Percentiles rank a stretch among this genome's conserved stretches.
Evolutionary conservation across 257 asterid genomes (phyloP).

Genomic region (Mentha longifolia): DNA sequence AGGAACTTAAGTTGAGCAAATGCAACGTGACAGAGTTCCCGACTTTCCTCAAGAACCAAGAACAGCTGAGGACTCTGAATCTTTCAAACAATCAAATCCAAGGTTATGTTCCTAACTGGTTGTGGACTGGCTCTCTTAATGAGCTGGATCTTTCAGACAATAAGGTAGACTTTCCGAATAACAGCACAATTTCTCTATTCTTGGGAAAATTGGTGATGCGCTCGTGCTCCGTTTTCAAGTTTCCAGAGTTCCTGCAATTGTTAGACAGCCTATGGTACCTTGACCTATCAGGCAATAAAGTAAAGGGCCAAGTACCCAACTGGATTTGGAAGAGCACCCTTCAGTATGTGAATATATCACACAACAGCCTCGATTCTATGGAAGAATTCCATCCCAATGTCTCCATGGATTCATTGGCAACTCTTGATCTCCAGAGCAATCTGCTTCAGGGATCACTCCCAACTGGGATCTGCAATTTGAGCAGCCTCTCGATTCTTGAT

Average conservation of each 20-base stretch:
- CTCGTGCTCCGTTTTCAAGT: constrained; percentile 29
- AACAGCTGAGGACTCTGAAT: constrained; percentile 31
- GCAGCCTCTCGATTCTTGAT: constrained; percentile 35
- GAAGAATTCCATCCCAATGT: constrained; percentile 33
- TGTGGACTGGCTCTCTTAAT: constrained; percentile 36
- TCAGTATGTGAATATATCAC: constrained; percentile 36
- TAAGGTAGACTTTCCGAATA: constrained; percentile 22
- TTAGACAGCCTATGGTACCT: constrained; percentile 35
- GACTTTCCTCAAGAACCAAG: constrained; percentile 34
- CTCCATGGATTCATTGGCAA: constrained; percentile 26
- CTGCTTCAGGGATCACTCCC: constrained; percentile 38
- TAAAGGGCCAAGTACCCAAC: constrained; percentile 36
- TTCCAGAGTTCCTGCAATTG: constrained; percentile 34
- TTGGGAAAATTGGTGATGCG: constrained; percentile 32
- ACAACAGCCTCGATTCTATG: constrained; percentile 27
- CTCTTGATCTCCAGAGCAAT: constrained; percentile 39
- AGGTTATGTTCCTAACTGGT: constrained; percentile 36
- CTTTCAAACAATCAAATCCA: constrained; percentile 36
- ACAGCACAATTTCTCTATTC: constrained; percentile 14
- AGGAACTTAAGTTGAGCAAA: constrained; percentile 37
- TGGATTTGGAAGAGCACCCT: constrained; percentile 39
- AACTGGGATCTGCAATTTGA: constrained; percentile 29
- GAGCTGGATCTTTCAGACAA: constrained; percentile 41
- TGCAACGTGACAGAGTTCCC: constrained; percentile 43
- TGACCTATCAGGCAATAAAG: constrained; percentile 40